Evolutionary conservation across 176 grass and related monocot genomes (phyloP).

Genomic region (Chloris gayana): DNA sequence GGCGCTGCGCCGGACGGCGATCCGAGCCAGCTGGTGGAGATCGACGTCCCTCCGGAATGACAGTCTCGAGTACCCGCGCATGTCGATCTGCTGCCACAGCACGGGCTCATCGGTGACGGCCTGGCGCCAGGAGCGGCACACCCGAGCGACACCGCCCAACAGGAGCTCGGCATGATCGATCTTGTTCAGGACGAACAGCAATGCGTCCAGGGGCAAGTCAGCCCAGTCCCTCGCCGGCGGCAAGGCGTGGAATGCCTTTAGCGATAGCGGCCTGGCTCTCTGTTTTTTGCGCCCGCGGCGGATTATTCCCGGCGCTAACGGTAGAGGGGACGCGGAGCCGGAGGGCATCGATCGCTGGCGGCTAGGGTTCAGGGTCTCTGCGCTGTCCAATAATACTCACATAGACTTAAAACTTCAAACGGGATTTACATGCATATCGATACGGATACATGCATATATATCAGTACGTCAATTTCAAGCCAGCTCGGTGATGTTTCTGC

Average conservation of each 20-base stretch:
- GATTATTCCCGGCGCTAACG: too few species aligned
- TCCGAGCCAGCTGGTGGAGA: neutral
- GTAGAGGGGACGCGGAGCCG: too few species aligned
- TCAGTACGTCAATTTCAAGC: too few species aligned
- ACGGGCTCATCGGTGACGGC: neutral
- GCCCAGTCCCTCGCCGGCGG: slow-evolving; percentile 1
- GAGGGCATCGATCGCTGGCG: too few species aligned
- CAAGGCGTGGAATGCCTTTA: neutral
- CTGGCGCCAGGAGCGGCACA: neutral
- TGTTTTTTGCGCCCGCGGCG: neutral
- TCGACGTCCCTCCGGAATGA: neutral
- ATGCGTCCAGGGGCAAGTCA: neutral
- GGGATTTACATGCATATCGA: too few species aligned
- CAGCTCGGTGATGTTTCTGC: too few species aligned
- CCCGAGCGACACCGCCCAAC: neutral
- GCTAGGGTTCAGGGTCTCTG: too few species aligned
- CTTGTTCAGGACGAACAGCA: neutral
- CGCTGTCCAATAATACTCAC: too few species aligned
- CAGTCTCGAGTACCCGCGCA: neutral
- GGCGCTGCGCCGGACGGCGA: slow-evolving; percentile 21
- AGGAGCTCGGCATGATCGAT: neutral
- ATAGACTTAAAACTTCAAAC: too few species aligned
- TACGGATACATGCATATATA: too few species aligned
- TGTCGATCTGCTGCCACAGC: neutral
- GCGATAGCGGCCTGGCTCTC: neutral